Conservation (phyloP, 768 basidiomycete genomes). For the Erythrobasidium yunnanense region DNA sequence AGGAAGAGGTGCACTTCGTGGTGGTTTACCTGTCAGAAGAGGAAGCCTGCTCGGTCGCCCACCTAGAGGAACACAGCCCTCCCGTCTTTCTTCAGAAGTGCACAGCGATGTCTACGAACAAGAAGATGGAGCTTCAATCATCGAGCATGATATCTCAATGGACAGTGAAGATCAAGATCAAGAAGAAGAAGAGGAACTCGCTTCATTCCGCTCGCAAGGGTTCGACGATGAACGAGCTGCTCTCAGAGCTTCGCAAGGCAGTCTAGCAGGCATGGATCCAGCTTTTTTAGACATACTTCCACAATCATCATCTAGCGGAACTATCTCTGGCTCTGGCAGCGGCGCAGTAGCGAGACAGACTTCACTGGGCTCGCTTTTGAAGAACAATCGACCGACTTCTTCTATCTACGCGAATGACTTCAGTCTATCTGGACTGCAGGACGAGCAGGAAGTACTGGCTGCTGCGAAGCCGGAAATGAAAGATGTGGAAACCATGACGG, state of each 20-base stretch:
- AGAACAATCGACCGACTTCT: slow-evolving; percentile 27
- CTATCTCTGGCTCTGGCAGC: slow-evolving; percentile 12
- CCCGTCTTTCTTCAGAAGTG: slow-evolving; percentile 5
- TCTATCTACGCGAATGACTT: slow-evolving; percentile 25
- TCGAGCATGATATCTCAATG: slow-evolving; percentile 29
- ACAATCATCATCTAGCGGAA: slow-evolving; percentile 45
- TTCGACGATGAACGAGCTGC: not conserved
- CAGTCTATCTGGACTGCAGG: slow-evolving; percentile 8
- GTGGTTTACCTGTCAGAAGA: not conserved
- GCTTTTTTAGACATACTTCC: slow-evolving; percentile 65
- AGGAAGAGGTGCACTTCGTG: slow-evolving; percentile 18
- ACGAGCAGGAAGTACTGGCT: slow-evolving; percentile 2
- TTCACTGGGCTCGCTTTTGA: not conserved
- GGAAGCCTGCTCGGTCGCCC: slow-evolving; percentile 8
- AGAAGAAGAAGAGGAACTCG: slow-evolving; percentile 22
- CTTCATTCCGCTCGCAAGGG: slow-evolving; percentile 6
- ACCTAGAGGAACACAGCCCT: not conserved
- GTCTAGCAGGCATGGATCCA: slow-evolving; percentile 57
- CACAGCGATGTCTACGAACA: slow-evolving; percentile 11
- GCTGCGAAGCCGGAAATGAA: not conserved
- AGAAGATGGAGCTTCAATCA: slow-evolving; percentile 31
- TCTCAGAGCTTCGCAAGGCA: not conserved
- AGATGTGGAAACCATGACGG: slow-evolving; percentile 20
- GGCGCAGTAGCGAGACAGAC: too few species aligned
- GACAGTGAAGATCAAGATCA: slow-evolving; percentile 9